Percentiles rank a stretch among this genome's conserved stretches.
These are phyloP conservation scores for Solanum pinnatisectum DNA, from an alignment of 257 asterid species.

Conservation along the genomic window DNA sequence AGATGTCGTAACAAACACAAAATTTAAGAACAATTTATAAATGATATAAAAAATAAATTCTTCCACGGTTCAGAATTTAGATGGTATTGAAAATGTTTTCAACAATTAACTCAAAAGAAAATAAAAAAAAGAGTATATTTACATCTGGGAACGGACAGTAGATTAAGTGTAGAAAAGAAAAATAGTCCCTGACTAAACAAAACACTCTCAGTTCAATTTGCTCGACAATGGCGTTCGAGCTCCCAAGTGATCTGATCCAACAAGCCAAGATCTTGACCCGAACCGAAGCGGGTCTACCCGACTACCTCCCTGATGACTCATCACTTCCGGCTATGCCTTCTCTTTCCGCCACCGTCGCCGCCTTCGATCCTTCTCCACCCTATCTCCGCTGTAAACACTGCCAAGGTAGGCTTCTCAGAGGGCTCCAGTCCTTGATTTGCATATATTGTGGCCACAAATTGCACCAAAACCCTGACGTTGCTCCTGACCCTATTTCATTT, in stretches of 20 bases:
- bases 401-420: constrained; percentile 71
- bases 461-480: constrained; percentile 30
- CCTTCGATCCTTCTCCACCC: constrained; percentile 48
- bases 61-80: neutral
- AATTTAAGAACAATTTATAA: no score
- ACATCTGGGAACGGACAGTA: neutral
- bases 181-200: neutral
- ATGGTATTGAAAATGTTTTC: neutral
- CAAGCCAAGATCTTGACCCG: constrained; percentile 62
- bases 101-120: neutral
- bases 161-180: neutral
- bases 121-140: neutral
- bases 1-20: neutral
- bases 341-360: constrained; percentile 52
- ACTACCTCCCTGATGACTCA: constrained; percentile 47
- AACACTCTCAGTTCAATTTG: neutral
- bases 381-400: constrained; percentile 67
- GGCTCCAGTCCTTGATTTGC: constrained; percentile 55
- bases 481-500: constrained; percentile 49
- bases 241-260: constrained; percentile 55
- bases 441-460: constrained; percentile 51
- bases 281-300: constrained; percentile 51
- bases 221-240: constrained; percentile 33
- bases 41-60: neutral
- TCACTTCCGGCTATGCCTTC: constrained; percentile 52